Percentiles rank a stretch among this genome's conserved stretches.
phyloP scores from a whole-genome alignment of 169 alveolate genomes.

The Cryptosporidium muris region DNA sequence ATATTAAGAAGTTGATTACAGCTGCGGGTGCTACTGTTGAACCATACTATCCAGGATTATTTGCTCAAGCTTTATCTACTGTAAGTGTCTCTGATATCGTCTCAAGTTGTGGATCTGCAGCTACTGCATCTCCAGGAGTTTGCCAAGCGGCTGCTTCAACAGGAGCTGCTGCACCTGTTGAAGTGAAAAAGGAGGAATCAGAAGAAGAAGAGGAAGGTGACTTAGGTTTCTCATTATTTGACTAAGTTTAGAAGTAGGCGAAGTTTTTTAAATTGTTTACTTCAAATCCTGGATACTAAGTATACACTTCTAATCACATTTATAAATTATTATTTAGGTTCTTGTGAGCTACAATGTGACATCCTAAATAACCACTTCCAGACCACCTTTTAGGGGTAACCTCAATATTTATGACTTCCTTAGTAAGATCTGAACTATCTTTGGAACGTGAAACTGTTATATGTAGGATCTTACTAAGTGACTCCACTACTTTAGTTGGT shows the following conservation, averaged over 20 bases:
- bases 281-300: too few species aligned
- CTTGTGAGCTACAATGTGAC: slow-evolving; percentile 27
- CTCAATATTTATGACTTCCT: neutral
- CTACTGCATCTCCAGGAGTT: slow-evolving; percentile 60
- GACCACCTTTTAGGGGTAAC: slow-evolving; percentile 34
- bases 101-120: slow-evolving; percentile 56
- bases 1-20: slow-evolving; percentile 54
- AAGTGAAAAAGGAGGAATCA: slow-evolving; percentile 45
- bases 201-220: slow-evolving; percentile 71
- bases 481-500: neutral
- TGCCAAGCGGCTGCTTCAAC: slow-evolving; percentile 18
- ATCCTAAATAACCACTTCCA: slow-evolving; percentile 36
- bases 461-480: slow-evolving; percentile 6
- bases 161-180: slow-evolving; percentile 20
- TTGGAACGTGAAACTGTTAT: slow-evolving; percentile 11
- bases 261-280: too few species aligned
- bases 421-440: slow-evolving; percentile 3
- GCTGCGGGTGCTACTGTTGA: slow-evolving; percentile 70
- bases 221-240: slow-evolving; percentile 70
- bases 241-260: slow-evolving; percentile 7
- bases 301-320: neutral
- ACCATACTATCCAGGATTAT: slow-evolving; percentile 63
- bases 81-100: slow-evolving; percentile 42
- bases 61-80: slow-evolving; percentile 65
- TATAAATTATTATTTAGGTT: neutral